A percentile compares a stretch with the other conserved stretches of the same genome.
phyloP scores from a whole-genome alignment of 352 stramenopile genomes.

The Phytopythium litorale region DNA sequence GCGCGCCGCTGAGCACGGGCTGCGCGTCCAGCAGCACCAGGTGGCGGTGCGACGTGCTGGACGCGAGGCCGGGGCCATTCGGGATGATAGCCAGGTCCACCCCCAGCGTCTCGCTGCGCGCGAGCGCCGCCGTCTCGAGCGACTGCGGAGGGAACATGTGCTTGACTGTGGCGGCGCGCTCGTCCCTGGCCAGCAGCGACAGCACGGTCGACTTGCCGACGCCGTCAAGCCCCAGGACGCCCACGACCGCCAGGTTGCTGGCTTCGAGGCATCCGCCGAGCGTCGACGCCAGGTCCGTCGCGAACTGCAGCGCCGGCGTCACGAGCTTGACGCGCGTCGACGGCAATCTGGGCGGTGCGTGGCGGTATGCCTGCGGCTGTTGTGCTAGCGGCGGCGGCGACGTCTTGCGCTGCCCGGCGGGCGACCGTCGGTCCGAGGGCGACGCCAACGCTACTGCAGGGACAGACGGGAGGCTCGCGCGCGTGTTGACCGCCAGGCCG shows the following conservation, averaged over 20 bases:
- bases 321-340: constrained; percentile 52
- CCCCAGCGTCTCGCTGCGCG: constrained; percentile 42
- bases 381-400: neutral
- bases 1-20: constrained; percentile 56
- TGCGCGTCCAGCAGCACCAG: constrained; percentile 67
- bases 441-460: neutral
- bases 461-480: constrained; percentile 3
- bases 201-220: constrained; percentile 72
- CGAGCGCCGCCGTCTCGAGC: constrained; percentile 30
- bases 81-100: constrained; percentile 53
- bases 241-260: constrained; percentile 66
- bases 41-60: constrained; percentile 22
- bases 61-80: constrained; percentile 6
- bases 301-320: constrained; percentile 50
- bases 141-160: constrained; percentile 34
- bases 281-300: constrained; percentile 50
- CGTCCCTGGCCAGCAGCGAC: constrained; percentile 39
- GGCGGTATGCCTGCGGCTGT: constrained; percentile 6
- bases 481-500: constrained; percentile 17
- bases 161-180: constrained; percentile 1
- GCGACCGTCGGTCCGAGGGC: constrained; percentile 7
- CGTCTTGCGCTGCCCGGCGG: neutral
- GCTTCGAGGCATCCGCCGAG: constrained; percentile 58
- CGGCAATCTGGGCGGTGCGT: constrained; percentile 19
- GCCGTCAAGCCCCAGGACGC: constrained; percentile 58